Percentiles rank a stretch among this genome's conserved stretches.
These are phyloP conservation scores for Hemileccinum impolitum DNA, from an alignment of 768 basidiomycete species.

Conservation along the genomic window DNA sequence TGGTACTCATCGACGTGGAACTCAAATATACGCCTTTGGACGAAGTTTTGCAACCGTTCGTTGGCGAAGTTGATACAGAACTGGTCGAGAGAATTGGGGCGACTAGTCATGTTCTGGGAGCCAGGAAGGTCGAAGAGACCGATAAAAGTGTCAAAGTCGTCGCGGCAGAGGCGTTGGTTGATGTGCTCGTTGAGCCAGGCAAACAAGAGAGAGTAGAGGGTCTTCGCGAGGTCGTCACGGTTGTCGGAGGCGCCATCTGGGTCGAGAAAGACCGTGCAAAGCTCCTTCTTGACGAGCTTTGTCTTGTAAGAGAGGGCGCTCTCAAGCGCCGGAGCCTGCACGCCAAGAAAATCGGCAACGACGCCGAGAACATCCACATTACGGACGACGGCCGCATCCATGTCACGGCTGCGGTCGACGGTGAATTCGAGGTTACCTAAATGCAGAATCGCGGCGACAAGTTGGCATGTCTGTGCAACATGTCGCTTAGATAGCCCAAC, in stretches of 20 bases:
- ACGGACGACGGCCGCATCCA: conserved; percentile 89
- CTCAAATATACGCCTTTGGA: conserved; percentile 79
- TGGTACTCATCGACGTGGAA: conserved; percentile 78
- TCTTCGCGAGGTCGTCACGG: conserved; percentile 90
- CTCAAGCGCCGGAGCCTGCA: conserved; percentile 70
- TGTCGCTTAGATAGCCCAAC: conserved; percentile 93
- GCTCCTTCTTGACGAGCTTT: conserved; percentile 89
- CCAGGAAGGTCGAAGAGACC: conserved; percentile 94
- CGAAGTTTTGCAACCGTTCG: conserved; percentile 83
- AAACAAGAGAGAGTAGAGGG: conserved; percentile 90
- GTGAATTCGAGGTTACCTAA: conserved; percentile 94
- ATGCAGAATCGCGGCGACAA: conserved; percentile 93
- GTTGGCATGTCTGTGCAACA: conserved; percentile 93
- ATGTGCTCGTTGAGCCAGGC: conserved; percentile 96
- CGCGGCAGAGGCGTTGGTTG: conserved; percentile 91
- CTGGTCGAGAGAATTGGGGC: conserved; percentile 92
- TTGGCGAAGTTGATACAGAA: conserved; percentile 97
- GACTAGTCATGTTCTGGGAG: conserved; percentile 82
- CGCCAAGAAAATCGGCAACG: conserved; percentile 89
- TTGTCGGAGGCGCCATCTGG: conserved; percentile 91
- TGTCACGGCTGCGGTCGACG: conserved; percentile 76
- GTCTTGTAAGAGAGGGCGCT: conserved; percentile 85
- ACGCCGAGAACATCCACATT: conserved; percentile 80
- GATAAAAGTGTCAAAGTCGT: conserved; percentile 90
- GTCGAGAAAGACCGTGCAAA: conserved; percentile 96